Percentiles rank a stretch among this genome's conserved stretches.
Evolutionary conservation across 805 yeast species (phyloP).

Genomic region (Torulaspora microellipsoides): DNA sequence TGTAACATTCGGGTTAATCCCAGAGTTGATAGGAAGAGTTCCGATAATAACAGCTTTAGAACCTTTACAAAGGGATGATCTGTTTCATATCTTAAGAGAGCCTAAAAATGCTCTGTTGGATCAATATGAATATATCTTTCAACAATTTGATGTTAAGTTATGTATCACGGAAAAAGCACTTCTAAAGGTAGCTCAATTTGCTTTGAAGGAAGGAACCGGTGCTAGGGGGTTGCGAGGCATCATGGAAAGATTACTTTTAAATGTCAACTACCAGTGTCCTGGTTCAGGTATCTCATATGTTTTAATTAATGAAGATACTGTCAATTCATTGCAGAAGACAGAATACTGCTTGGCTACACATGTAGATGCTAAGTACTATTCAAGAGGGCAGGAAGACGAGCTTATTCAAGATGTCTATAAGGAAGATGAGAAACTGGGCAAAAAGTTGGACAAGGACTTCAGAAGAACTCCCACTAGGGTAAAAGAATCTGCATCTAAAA

Average conservation of each 20-base stretch:
- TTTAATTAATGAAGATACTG: conserved; percentile 43
- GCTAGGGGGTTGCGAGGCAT: conserved; percentile 57
- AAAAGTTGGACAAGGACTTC: conserved; percentile 33
- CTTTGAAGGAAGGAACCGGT: conserved; percentile 52
- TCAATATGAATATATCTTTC: conserved; percentile 52
- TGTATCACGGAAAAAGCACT: conserved; percentile 48
- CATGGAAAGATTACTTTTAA: conserved; percentile 47
- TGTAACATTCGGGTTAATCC: conserved; percentile 50
- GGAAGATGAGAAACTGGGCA: conserved; percentile 41
- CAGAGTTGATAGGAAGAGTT: conserved; percentile 56
- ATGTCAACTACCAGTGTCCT: conserved; percentile 56
- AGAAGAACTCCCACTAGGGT: conserved; percentile 23
- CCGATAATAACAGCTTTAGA: conserved; percentile 50
- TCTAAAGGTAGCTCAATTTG: conserved; percentile 43
- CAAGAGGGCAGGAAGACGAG: conserved; percentile 40
- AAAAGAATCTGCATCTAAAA: conserved; percentile 7
- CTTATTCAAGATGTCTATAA: conserved; percentile 39
- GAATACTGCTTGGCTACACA: conserved; percentile 31
- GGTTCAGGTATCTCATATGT: conserved; percentile 52
- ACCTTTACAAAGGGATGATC: conserved; percentile 42
- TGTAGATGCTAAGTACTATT: conserved; percentile 42
- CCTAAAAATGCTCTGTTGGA: conserved; percentile 52
- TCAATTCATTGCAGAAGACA: conserved; percentile 36
- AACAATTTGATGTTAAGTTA: conserved; percentile 48
- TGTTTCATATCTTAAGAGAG: conserved; percentile 47